Base-by-base conservation (phyloP, 139 green algal species). In the Picochlorum costavermella region DNA sequence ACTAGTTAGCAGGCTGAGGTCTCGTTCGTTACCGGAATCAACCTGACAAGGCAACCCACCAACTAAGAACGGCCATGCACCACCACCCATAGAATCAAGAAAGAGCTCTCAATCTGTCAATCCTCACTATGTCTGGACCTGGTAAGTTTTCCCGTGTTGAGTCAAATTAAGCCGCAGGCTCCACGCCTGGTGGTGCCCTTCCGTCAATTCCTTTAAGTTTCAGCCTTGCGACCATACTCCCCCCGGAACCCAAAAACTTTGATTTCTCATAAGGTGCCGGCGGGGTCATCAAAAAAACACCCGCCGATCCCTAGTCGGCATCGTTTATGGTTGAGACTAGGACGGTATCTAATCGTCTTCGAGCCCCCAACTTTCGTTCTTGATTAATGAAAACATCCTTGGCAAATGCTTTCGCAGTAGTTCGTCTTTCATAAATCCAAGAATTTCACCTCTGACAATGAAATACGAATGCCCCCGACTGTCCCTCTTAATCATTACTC, bases 371-470 rank as follows among this genome's bases (percentile, higher is more conserved):
- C 89, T 96, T 96, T 97, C 89, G 89, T 95, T 96, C 89, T 95
- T 96, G 90, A 96, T 96, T 85, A 96, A 96, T 97, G 90, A 97
- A 96, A 97, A 95, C 90, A 95, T 96, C 89, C 88, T 97, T 97
- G 91, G 89, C 87, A 97, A 63, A 58, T 71, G 65, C 66, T 72
- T 76, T 77, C 70, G 70, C 64, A 96, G 89, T 92, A 93, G 91
- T 97, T 96, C 89, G 89, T 97, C 91, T 96, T 96, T 90, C 89
- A 92, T 94, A 96, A 97, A 96, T 96, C 90, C 91, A 97, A 97
- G 91, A 97, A 97, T 96, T 97, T 95, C 89, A 96, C 90, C 90
- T 96, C 89, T 96, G 88, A 96, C 90, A 96, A 95, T 92, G 88
- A 90, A 96, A 96, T 96, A 96, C 88, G 87, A 95, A 96, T 96